Percentiles rank a stretch among this genome's conserved stretches.
Conservation (phyloP, 306 rosid genomes). For the Lathyrus sativus region DNA sequence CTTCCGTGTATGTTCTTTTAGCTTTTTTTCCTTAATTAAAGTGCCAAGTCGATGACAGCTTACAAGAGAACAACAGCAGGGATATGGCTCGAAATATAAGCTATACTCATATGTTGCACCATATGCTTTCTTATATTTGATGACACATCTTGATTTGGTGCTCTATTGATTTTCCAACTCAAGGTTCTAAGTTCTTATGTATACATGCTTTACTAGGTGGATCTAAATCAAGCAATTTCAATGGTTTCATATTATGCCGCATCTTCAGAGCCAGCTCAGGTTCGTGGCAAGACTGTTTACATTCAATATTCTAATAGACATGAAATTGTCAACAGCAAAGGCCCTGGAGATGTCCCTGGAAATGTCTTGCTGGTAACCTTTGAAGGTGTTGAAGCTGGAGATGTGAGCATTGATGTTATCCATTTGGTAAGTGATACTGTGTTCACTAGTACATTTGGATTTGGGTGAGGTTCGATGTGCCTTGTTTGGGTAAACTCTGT, state of each 20-base stretch:
- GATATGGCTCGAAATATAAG: background rate
- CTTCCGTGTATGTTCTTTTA: slow-evolving; percentile 4
- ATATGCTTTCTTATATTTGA: slow-evolving; percentile 21
- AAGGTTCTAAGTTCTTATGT: background rate
- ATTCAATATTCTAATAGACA: slow-evolving; percentile 77
- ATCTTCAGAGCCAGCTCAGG: slow-evolving; percentile 74
- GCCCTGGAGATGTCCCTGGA: slow-evolving; percentile 76
- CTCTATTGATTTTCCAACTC: slow-evolving; percentile 15
- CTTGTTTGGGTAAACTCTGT: slow-evolving; percentile 3
- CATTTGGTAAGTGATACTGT: slow-evolving; percentile 60
- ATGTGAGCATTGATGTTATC: slow-evolving; percentile 81
- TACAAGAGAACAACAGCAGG: background rate
- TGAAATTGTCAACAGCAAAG: slow-evolving; percentile 73
- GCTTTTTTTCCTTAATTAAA: background rate
- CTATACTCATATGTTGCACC: background rate
- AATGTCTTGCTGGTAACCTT: slow-evolving; percentile 75
- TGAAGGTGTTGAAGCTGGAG: slow-evolving; percentile 80
- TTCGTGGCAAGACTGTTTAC: slow-evolving; percentile 77
- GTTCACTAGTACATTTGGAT: slow-evolving; percentile 13
- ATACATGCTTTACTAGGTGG: slow-evolving; percentile 34
- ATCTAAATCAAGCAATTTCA: slow-evolving; percentile 73
- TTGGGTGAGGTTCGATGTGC: slow-evolving; percentile 3
- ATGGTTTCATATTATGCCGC: slow-evolving; percentile 81
- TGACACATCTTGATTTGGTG: slow-evolving; percentile 5
- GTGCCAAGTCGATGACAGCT: background rate